Evolutionary conservation across 208 protist species (phyloP).

Genomic region (Wallacemonas rigidus): DNA sequence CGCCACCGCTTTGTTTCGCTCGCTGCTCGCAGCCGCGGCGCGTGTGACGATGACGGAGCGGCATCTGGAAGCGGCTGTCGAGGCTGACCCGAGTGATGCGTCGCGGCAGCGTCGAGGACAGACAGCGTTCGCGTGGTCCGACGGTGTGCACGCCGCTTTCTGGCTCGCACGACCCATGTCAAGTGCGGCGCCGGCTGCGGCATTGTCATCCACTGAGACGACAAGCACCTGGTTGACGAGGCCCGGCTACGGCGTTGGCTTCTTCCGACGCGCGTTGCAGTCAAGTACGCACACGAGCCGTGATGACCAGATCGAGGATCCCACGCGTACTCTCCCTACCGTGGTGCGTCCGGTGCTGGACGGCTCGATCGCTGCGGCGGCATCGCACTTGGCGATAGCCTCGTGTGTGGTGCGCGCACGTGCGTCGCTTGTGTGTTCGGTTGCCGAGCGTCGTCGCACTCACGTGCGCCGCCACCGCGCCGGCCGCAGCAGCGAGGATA

Average conservation of each 20-base stretch:
- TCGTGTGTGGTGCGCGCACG: neutral
- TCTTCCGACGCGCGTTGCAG: slow-evolving; percentile 20
- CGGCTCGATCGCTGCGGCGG: neutral
- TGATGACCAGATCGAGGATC: neutral
- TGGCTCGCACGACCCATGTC: neutral
- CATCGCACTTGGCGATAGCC: neutral
- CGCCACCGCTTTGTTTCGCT: neutral
- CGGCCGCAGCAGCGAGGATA: neutral
- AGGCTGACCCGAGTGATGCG: neutral
- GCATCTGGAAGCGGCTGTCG: neutral
- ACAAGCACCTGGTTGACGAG: neutral
- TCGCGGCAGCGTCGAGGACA: neutral
- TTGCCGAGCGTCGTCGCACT: neutral
- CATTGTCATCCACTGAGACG: too few relatives aligned
- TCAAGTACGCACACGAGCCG: neutral
- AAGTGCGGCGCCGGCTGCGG: neutral
- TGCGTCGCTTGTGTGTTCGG: neutral
- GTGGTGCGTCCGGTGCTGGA: neutral
- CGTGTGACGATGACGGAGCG: neutral
- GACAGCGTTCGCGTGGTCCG: neutral
- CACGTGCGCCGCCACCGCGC: neutral
- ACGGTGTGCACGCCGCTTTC: slow-evolving; percentile 6
- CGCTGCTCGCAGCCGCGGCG: neutral
- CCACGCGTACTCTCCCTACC: neutral
- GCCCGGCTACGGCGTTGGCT: slow-evolving; percentile 18